Base-by-base conservation (phyloP, 129 eudicot species). In the Heracleum sosnowskyi region DNA sequence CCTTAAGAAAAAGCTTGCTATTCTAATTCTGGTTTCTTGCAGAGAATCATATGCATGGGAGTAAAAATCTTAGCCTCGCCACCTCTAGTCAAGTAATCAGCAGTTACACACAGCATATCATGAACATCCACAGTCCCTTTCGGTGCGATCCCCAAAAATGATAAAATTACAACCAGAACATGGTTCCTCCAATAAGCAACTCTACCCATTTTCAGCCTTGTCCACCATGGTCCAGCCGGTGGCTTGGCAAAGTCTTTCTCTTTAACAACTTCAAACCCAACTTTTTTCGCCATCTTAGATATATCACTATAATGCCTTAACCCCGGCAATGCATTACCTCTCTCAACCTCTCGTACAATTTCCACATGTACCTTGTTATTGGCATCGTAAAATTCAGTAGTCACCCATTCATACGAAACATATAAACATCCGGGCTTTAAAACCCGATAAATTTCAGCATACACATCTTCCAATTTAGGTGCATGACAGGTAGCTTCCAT, bases 401-500 rank as follows among this genome's bases (percentile, higher is more conserved):
- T 92, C 0, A 92, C 97, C 97, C 97, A 92, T 74, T 92, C 97
- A 62, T 92, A 92, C 0, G 96, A 90, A 0, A 95, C 92, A 71
- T 85, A 95, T 76, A 88, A 7, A 55, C 92, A 9, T 53, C 98
- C 98, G 5, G 98, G 97, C 60, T 90, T 95, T 70, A 95, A 79
- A 51, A 95, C 98, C 79, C 98, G 76, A 79, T 70, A 95, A 71
- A 95, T 87, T 87, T 95, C 98, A 18, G 84, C 41, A 76, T 91
- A 95, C 0, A 95, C 97, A 2, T 91, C 97, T 35, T 95, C 94
- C 6, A 95, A 77, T 49, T 88, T 87, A 26, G 98, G 98, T 37
- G 98, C 98, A 79, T 94, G 98, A 45, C 97, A 94, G 0, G 98
- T 91, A 55, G 98, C 98, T 45, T 94, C 98, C 69, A 94, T 94